Evolutionary conservation across 192 early-diverging fungal species (phyloP), one percentile per base, ranked within the genome.

Genomic region (Gamsiella multidivaricata): DNA sequence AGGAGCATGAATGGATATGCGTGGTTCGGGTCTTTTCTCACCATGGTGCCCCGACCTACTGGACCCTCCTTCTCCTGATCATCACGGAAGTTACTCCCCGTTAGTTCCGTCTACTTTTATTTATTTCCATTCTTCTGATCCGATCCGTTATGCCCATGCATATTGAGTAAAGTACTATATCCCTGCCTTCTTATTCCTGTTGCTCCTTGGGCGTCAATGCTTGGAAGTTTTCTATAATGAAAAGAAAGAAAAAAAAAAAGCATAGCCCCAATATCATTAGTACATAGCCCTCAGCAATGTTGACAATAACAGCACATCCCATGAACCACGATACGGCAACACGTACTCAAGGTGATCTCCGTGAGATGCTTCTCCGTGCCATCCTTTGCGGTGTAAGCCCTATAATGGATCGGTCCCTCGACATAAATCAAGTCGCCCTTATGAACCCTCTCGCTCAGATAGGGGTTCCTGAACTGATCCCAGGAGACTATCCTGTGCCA

Each of bases 381-480:
- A 1, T 90, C 88, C 85, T 90, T 89, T 67, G 86, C 84, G 32
- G 84, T 90, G 65, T 82, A 91, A 6, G 83, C 74, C 41, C 80
- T 83, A 72, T 91, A 91, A 50, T 86, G 86, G 26, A 92, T 78
- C 9, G 81, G 65, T 43, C 91, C 91, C 42, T 89, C 88, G 12
- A 92, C 83, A 67, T 86, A 87, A 14, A 92, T 85, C 36, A 88
- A 66, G n/a, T 85, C 83, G 33, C 91, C 84, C 73, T 89, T 89
- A 79, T 88, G 87, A 28, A 92, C 64, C 29, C 80, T 72, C 0
- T 83, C 80, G 3, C 69, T 39, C 26, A 79, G 60, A 59, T 82
- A 82, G 5, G 63, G 36, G 66, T 81, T 74, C 47, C 47, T 65
- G 32, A 62, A 62, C 23, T 70, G 56, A 31, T 79, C 69, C 81